Conservation (phyloP, 768 basidiomycete species). For the Hortiboletus flavorubellus region DNA sequence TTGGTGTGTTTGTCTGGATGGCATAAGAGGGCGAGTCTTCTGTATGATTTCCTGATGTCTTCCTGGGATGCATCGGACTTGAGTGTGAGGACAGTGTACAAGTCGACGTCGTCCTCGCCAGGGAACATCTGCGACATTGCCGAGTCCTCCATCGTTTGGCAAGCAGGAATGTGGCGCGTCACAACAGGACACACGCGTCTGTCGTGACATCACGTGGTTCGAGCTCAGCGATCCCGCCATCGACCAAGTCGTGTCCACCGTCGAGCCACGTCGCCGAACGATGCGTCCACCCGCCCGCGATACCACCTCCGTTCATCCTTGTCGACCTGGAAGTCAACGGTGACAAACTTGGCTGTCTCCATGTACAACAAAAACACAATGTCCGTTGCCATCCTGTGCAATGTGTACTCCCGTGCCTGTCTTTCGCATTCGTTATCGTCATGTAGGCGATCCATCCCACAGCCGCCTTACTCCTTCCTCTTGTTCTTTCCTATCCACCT, state of each 20-base stretch:
- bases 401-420: background rate
- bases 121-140: slow-evolving; percentile 70
- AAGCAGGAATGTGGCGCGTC: background rate
- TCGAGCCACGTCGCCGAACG: background rate
- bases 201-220: slow-evolving; percentile 5
- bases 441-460: background rate
- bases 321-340: background rate
- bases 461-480: slow-evolving; percentile 4
- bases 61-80: slow-evolving; percentile 51
- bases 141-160: slow-evolving; percentile 63
- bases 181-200: slow-evolving; percentile 6
- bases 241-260: no score
- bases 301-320: no score
- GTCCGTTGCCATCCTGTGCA: background rate
- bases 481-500: slow-evolving; percentile 11
- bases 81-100: slow-evolving; percentile 73
- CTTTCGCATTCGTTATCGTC: background rate
- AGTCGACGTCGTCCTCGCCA: slow-evolving; percentile 64
- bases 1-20: slow-evolving; percentile 90
- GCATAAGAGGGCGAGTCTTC: slow-evolving; percentile 71
- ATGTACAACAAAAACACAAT: slow-evolving; percentile 5
- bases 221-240: background rate
- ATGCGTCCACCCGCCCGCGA: background rate
- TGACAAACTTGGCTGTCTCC: background rate
- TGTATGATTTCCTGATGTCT: slow-evolving; percentile 81